Evolutionary conservation across 306 rosid species (phyloP).

Genomic region (Mimosa bimucronata): DNA sequence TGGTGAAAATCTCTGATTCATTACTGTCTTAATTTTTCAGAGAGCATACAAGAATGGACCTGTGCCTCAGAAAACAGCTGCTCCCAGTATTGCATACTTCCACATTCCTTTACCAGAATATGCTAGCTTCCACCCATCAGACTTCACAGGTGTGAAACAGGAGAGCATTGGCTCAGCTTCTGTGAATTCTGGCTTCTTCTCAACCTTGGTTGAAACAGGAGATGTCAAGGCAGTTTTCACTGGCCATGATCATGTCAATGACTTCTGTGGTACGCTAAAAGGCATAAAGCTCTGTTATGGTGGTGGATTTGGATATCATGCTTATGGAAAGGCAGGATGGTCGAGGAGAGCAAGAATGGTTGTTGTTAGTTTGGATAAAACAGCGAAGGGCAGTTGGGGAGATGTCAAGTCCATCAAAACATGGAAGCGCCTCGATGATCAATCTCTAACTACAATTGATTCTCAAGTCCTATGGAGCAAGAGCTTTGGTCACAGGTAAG

Average conservation of each 20-base stretch:
- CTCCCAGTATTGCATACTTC: slow-evolving; percentile 84
- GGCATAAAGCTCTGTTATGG: slow-evolving; percentile 79
- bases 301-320: slow-evolving; percentile 96
- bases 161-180: slow-evolving; percentile 83
- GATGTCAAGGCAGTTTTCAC: slow-evolving; percentile 90
- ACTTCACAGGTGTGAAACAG: slow-evolving; percentile 71
- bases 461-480: slow-evolving; percentile 75
- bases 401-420: slow-evolving; percentile 78
- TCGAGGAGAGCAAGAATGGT: slow-evolving; percentile 88
- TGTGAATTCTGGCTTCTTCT: slow-evolving; percentile 93
- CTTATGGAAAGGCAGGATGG: slow-evolving; percentile 96
- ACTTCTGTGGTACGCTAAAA: slow-evolving; percentile 78
- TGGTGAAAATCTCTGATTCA: slow-evolving; percentile 14
- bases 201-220: slow-evolving; percentile 80
- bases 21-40: slow-evolving; percentile 45
- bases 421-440: slow-evolving; percentile 90
- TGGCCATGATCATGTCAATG: slow-evolving; percentile 93
- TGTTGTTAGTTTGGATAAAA: slow-evolving; percentile 73
- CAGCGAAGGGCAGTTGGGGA: slow-evolving; percentile 64
- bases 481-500: slow-evolving; percentile 55
- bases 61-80: slow-evolving; percentile 65
- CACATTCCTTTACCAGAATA: slow-evolving; percentile 95
- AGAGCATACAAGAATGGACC: slow-evolving; percentile 61
- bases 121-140: slow-evolving; percentile 65
- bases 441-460: slow-evolving; percentile 63